These are phyloP conservation scores for Pythium volutum DNA, from an alignment of 352 stramenopile species.

Conservation along the genomic window DNA sequence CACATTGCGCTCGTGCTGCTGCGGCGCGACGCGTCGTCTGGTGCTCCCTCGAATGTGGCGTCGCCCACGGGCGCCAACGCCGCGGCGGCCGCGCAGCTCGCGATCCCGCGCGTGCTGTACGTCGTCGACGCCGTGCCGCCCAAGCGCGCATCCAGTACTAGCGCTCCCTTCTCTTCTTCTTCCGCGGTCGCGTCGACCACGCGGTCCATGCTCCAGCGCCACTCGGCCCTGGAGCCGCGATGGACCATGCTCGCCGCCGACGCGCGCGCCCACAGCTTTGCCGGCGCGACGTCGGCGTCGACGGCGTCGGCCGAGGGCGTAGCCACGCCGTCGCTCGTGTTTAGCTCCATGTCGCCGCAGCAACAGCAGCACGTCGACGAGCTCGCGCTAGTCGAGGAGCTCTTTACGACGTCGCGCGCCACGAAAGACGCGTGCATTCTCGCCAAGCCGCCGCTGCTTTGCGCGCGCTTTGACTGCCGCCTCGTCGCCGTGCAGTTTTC, in stretches of 20 bases:
- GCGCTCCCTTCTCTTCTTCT: background rate
- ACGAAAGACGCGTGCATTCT: constrained; percentile 65
- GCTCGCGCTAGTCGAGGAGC: constrained; percentile 64
- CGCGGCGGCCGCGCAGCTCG: constrained; percentile 18
- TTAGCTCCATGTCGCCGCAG: constrained; percentile 13
- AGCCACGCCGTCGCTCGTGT: constrained; percentile 15
- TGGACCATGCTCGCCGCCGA: constrained; percentile 32
- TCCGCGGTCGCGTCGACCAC: constrained; percentile 11
- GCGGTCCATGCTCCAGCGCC: constrained; percentile 4
- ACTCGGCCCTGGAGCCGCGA: constrained; percentile 9
- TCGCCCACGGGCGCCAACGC: background rate
- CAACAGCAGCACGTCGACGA: constrained; percentile 60
- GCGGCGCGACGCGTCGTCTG: constrained; percentile 7
- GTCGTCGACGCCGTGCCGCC: constrained; percentile 74
- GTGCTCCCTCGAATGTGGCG: constrained; percentile 1
- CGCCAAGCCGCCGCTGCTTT: constrained; percentile 66
- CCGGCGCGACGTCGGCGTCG: constrained; percentile 6
- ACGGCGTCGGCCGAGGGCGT: constrained; percentile 10
- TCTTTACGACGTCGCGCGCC: constrained; percentile 45
- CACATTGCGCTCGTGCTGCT: constrained; percentile 61
- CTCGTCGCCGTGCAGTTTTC: constrained; percentile 66
- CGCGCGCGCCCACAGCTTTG: constrained; percentile 27
- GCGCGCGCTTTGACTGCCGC: constrained; percentile 67
- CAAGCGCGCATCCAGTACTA: constrained; percentile 19
- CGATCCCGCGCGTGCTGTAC: constrained; percentile 51